Conservation (phyloP, 257 asterid species). For the Nyctanthes arbortristis region DNA sequence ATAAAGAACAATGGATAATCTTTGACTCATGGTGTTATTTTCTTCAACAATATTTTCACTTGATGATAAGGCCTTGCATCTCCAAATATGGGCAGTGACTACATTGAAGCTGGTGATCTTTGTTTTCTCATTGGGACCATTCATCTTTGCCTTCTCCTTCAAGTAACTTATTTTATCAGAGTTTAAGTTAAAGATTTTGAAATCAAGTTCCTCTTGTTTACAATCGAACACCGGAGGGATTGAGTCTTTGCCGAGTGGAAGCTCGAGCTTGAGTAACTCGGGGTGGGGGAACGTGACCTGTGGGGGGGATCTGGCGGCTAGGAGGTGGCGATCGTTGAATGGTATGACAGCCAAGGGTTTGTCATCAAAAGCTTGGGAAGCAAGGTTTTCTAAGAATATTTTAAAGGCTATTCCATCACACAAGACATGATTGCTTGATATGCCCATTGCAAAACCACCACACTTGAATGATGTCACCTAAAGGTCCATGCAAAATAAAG, state of each 20-base stretch:
- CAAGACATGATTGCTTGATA: conserved; percentile 62
- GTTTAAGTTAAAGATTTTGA: conserved; percentile 57
- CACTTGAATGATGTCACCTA: conserved; percentile 86
- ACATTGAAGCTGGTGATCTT: conserved; percentile 49
- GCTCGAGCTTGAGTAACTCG: conserved; percentile 65
- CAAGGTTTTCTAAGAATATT: conserved; percentile 65
- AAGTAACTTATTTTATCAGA: conserved; percentile 40
- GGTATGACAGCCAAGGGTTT: conserved; percentile 60
- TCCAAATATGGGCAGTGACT: conserved; percentile 57
- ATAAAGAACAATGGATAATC: conserved; percentile 47
- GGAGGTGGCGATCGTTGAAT: conserved; percentile 62
- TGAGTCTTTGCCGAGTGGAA: conserved; percentile 49
- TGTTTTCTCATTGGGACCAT: background rate
- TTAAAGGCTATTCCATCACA: conserved; percentile 78
- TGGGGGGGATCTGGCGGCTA: conserved; percentile 84
- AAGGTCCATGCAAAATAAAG: background rate
- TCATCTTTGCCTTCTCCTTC: conserved; percentile 48
- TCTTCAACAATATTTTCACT: background rate
- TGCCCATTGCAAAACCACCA: conserved; percentile 48
- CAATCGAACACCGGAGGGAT: conserved; percentile 49
- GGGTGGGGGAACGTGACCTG: conserved; percentile 80
- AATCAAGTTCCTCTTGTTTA: conserved; percentile 50
- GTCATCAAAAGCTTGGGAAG: conserved; percentile 74
- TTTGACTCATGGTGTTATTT: no score
- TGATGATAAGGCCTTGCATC: conserved; percentile 62